These are phyloP conservation scores for Cicer yamashitae DNA, from an alignment of 306 rosid species.

Conservation along the genomic window DNA sequence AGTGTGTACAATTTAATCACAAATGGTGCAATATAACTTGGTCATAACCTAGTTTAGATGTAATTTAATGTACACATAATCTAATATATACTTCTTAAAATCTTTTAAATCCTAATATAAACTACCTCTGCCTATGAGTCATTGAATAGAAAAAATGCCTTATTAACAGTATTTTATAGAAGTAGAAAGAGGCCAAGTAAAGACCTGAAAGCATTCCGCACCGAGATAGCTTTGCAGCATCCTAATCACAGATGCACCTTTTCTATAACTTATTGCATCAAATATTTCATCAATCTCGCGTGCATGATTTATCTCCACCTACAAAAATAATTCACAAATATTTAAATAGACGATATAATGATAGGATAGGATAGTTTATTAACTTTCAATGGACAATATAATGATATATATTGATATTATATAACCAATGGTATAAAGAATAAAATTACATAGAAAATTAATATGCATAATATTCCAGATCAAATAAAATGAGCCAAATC, in stretches of 20 bases:
- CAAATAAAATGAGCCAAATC: conserved; percentile 24
- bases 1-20: conserved; percentile 29
- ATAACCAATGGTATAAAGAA: conserved; percentile 9
- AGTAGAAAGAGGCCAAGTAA: conserved; percentile 42
- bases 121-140: neutral
- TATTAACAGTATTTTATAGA: neutral
- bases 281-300: conserved; percentile 88
- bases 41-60: conserved; percentile 26
- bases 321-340: conserved; percentile 44
- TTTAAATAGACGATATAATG: neutral
- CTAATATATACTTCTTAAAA: conserved; percentile 11
- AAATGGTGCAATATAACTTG: conserved; percentile 25
- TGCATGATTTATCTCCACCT: conserved; percentile 96
- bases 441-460: conserved; percentile 27
- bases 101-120: neutral
- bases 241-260: conserved; percentile 94
- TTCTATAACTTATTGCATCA: conserved; percentile 87
- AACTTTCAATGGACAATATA: neutral
- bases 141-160: conserved; percentile 8
- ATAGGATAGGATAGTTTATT: neutral
- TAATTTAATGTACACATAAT: conserved; percentile 12
- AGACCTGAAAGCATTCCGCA: conserved; percentile 86
- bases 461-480: conserved; percentile 8
- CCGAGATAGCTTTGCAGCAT: conserved; percentile 98
- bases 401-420: too few species aligned